Conservation (phyloP, 805 yeast species). For the Candida alai region DNA sequence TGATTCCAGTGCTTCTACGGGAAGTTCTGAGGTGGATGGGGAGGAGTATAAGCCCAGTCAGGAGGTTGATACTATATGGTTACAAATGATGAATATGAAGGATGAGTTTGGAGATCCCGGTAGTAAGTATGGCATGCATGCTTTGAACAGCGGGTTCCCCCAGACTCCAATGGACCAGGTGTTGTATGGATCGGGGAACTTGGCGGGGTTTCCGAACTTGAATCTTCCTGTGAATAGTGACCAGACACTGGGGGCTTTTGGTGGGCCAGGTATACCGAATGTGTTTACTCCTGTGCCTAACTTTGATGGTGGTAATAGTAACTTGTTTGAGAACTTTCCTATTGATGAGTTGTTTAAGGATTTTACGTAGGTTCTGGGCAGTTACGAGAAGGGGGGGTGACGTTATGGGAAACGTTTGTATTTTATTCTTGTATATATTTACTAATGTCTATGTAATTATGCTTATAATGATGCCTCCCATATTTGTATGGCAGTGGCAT, state of each 20-base stretch:
- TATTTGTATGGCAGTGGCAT: not conserved
- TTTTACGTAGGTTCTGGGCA: too few relatives aligned
- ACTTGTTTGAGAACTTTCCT: conserved; percentile 10
- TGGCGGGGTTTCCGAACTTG: too few relatives aligned
- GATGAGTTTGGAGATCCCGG: conserved; percentile 6
- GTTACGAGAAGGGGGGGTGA: too few relatives aligned
- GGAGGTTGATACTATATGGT: conserved; percentile 17
- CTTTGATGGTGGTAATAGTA: not conserved
- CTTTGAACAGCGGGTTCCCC: not conserved
- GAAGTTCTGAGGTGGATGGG: conserved; percentile 7
- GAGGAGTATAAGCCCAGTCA: conserved; percentile 12
- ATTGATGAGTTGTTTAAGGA: conserved; percentile 12
- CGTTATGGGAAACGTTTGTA: not conserved
- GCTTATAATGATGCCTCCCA: not conserved
- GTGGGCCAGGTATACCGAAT: not conserved
- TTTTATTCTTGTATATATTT: conserved; percentile 1
- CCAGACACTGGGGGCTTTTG: not conserved
- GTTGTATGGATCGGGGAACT: too few relatives aligned
- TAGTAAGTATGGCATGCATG: not conserved
- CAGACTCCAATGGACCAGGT: not conserved
- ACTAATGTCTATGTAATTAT: not conserved
- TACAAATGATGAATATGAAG: conserved; percentile 13
- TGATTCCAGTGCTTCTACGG: conserved; percentile 3
- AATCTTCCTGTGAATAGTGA: conserved; percentile 1
- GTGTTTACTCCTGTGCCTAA: not conserved